phyloP scores from a whole-genome alignment of 441 rosid species.

The Macaranga tanarius region DNA sequence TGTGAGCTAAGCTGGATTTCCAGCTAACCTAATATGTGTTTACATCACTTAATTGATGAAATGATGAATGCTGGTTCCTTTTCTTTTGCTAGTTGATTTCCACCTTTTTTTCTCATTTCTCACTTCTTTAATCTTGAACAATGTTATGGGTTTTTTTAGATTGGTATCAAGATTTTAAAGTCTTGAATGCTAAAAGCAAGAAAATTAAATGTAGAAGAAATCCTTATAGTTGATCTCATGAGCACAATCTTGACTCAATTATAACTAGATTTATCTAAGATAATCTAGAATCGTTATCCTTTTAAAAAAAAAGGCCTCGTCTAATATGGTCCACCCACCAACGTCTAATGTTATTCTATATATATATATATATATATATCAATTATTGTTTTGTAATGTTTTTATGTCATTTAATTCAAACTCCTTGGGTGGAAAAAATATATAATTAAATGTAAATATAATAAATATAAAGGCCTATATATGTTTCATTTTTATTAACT shows the following conservation, averaged over 20 bases:
- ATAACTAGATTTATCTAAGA: slow-evolving; percentile 18
- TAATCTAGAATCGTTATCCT: slow-evolving; percentile 18
- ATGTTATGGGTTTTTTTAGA: no score
- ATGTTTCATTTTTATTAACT: no score
- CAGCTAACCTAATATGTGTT: slow-evolving; percentile 21
- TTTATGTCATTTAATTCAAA: no score
- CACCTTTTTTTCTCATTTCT: not conserved
- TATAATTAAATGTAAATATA: no score
- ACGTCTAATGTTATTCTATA: no score
- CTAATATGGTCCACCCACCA: slow-evolving; percentile 25
- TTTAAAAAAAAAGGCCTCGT: slow-evolving; percentile 13
- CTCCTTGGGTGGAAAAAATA: no score
- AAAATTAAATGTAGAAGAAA: slow-evolving; percentile 11
- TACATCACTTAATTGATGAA: slow-evolving; percentile 28
- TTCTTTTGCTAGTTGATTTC: not conserved
- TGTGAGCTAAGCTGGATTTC: slow-evolving; percentile 22
- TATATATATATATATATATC: no score
- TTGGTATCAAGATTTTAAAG: not conserved
- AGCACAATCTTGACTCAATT: slow-evolving; percentile 21
- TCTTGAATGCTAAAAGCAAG: slow-evolving; percentile 11
- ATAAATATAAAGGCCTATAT: no score
- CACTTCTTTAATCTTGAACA: slow-evolving; percentile 4
- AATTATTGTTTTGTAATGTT: no score
- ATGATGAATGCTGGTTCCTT: not conserved
- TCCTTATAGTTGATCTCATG: slow-evolving; percentile 2